Percentiles rank a stretch among this genome's conserved stretches.
These are phyloP conservation scores for Syncephalis plumigaleata DNA, from an alignment of 371 early-diverging fungal genomes.

Conservation along the genomic window DNA sequence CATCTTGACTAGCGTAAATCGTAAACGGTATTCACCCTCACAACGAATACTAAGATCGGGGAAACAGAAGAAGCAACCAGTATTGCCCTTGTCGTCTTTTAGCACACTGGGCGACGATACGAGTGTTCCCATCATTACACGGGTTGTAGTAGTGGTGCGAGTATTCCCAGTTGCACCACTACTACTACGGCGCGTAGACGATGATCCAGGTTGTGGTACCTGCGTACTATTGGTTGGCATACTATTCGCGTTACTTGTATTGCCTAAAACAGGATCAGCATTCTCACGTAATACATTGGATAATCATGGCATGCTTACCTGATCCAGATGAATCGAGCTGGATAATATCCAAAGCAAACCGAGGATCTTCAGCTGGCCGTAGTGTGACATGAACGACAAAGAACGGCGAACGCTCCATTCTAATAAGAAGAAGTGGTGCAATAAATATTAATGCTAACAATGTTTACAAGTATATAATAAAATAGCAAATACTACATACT, in stretches of 20 bases:
- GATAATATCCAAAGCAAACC: conserved; percentile 27
- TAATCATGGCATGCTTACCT: background rate
- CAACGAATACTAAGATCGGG: conserved; percentile 78
- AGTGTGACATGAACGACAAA: conserved; percentile 59
- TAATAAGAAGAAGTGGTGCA: conserved; percentile 5
- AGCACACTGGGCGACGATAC: conserved; percentile 63
- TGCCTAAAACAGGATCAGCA: too few relatives aligned
- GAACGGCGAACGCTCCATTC: conserved; percentile 33
- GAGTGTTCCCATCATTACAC: conserved; percentile 58
- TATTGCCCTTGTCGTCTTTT: conserved; percentile 48
- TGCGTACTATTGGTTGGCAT: too few relatives aligned
- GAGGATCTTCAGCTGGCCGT: conserved; percentile 41
- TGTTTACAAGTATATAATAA: too few relatives aligned
- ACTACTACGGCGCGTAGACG: conserved; percentile 3
- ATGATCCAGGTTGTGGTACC: background rate
- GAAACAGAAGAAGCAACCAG: conserved; percentile 80
- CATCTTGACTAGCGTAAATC: conserved; percentile 48
- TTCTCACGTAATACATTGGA: background rate
- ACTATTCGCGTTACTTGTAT: too few relatives aligned
- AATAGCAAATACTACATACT: too few relatives aligned
- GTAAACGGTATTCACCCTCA: conserved; percentile 69
- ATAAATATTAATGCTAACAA: too few relatives aligned
- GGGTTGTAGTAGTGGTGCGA: conserved; percentile 39
- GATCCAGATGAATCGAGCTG: conserved; percentile 16
- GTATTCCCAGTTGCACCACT: conserved; percentile 27